Evolutionary conservation across 108 stramenopile species (phyloP), one percentile per base, ranked within the genome.

Genomic region (Bacterosira constricta): DNA sequence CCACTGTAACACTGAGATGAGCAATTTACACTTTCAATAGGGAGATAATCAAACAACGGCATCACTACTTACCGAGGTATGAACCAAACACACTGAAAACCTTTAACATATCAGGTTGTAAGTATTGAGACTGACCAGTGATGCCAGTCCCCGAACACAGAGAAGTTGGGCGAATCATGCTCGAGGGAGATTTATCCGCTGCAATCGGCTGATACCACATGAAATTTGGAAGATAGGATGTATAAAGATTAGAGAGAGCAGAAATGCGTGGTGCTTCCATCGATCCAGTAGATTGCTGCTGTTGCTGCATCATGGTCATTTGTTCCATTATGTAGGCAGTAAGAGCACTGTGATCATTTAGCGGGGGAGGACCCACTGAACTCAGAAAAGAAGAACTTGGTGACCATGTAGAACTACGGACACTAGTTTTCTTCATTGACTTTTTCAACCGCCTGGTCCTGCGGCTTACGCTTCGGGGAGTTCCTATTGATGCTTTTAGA

Each of bases 131-230:
- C 23, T 51, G 41, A 9, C 69, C 63, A 11, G 61, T 71, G 36
- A 77, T 77, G 20, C 75, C 75, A 10, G 75, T 77, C 10, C 75
- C 75, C 34, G 59, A 63, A 25, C 75, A 77, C 20, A 77, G 18
- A 8, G 59, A 63, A 31, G 75, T 77, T 4, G 75, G 75, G 17
- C 59, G 52, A 13, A 77, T 77, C 20, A 44, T 32, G 13, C 37
- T 55, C 20, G 59, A 26, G 23, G 50, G 31, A n/a, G n/a, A n/a
- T n/a, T n/a, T n/a, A 63, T 77, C 75, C 13, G 61, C 75, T 26
- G 75, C 69, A n/a, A 71, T 56, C 12, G 68, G 53, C 42, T 77
- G 75, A 46, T 71, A 77, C 69, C 69, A 77, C 69, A 77, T 54
- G 55, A 42, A 77, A 51, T 77, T 77, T 11, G 75, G 75, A 38